A percentile compares a stretch with the other conserved stretches of the same genome.
phyloP scores from a whole-genome alignment of 805 yeast genomes.

The Wickerhamiella galacta region DNA sequence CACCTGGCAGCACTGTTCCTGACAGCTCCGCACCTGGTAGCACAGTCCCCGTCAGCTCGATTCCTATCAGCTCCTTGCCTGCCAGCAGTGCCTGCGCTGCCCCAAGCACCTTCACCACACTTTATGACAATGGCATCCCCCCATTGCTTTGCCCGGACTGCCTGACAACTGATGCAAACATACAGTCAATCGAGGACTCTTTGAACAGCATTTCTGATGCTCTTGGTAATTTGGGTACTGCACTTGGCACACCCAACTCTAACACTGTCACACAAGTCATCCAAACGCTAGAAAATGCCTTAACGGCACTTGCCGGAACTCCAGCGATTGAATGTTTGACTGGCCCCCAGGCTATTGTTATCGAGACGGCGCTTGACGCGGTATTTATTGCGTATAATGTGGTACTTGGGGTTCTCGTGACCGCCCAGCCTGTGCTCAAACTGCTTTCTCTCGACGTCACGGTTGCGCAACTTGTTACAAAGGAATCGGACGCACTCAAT shows the following conservation, averaged over 20 bases:
- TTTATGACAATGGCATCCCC: neutral
- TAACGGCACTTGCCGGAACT: neutral
- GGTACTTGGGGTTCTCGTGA: neutral
- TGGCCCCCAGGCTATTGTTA: neutral
- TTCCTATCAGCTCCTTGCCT: too few relatives aligned
- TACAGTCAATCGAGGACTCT: too few relatives aligned
- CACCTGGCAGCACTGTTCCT: too few relatives aligned
- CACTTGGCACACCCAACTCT: neutral
- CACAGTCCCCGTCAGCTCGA: too few relatives aligned
- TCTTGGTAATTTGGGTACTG: neutral
- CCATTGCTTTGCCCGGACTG: neutral
- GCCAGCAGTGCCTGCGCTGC: neutral
- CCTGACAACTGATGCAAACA: neutral
- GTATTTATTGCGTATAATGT: neutral
- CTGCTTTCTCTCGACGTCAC: neutral
- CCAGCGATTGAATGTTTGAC: neutral
- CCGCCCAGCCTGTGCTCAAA: neutral
- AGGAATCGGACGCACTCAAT: neutral
- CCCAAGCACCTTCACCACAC: neutral
- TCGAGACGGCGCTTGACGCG: neutral
- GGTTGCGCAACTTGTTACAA: neutral
- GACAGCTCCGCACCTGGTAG: too few relatives aligned
- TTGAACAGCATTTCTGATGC: neutral
- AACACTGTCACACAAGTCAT: neutral
- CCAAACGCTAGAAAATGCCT: neutral